Evolutionary conservation across 345 rosid genomes (phyloP).

Genomic region (Eucalyptus paniculata): DNA sequence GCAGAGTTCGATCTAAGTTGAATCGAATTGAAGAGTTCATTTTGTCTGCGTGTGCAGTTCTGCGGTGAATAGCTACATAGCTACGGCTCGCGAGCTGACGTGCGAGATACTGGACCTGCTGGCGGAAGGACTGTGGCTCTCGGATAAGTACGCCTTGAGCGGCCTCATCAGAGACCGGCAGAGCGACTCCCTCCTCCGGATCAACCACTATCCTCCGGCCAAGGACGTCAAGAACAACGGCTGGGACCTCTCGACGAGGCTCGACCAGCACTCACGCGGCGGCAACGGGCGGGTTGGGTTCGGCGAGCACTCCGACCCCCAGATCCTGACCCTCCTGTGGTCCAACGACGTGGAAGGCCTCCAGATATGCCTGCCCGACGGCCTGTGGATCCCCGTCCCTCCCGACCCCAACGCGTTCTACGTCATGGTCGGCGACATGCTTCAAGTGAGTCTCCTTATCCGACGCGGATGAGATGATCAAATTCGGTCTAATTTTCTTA

Average conservation of each 20-base stretch:
- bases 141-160: conserved; percentile 38
- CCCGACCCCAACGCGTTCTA: conserved; percentile 73
- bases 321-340: conserved; percentile 76
- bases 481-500: neutral
- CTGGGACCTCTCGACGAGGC: conserved; percentile 6
- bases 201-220: conserved; percentile 71
- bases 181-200: conserved; percentile 61
- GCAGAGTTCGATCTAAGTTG: neutral
- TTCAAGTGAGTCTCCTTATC: conserved; percentile 35
- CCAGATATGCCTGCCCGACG: conserved; percentile 47
- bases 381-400: conserved; percentile 66
- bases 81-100: conserved; percentile 44
- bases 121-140: conserved; percentile 72
- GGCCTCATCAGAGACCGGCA: conserved; percentile 57
- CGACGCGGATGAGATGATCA: neutral
- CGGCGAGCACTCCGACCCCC: conserved; percentile 99
- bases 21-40: neutral
- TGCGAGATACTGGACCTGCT: conserved; percentile 66
- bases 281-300: conserved; percentile 41
- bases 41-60: conserved; percentile 22
- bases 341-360: conserved; percentile 95
- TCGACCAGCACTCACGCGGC: neutral
- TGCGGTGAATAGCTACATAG: conserved; percentile 52
- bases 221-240: neutral
- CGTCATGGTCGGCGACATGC: conserved; percentile 76